Conservation (phyloP, 108 stramenopile genomes). For the Mediolabrus comicus region DNA sequence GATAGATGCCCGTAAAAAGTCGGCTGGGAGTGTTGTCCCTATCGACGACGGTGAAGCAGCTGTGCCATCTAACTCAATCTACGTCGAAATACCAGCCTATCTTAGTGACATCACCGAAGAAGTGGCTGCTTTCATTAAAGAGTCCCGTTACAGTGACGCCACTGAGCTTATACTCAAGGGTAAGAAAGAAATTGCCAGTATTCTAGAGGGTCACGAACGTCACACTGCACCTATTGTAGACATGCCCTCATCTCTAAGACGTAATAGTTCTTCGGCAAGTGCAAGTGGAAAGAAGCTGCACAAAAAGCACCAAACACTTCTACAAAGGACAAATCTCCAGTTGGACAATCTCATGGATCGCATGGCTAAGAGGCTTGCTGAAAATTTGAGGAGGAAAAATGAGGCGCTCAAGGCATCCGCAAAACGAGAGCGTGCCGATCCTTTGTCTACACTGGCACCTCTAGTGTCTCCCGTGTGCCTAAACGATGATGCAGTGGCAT, state of each 20-base stretch:
- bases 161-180: constrained; percentile 77
- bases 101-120: constrained; percentile 76
- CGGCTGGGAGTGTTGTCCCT: background rate
- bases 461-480: constrained; percentile 74
- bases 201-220: constrained; percentile 42
- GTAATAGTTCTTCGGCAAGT: background rate
- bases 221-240: constrained; percentile 8
- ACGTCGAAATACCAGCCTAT: constrained; percentile 75
- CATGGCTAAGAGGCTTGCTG: constrained; percentile 71
- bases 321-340: constrained; percentile 45
- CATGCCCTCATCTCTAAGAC: constrained; percentile 2
- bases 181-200: constrained; percentile 62
- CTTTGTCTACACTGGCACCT: constrained; percentile 57
- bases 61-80: background rate
- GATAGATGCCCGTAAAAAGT: constrained; percentile 16
- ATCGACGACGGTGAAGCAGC: constrained; percentile 23
- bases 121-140: constrained; percentile 76
- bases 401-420: constrained; percentile 80
- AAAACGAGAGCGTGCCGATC: constrained; percentile 78
- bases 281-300: constrained; percentile 48
- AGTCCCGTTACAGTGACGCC: constrained; percentile 80
- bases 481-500: constrained; percentile 72
- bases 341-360: constrained; percentile 58
- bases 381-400: constrained; percentile 78
- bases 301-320: constrained; percentile 56